These are phyloP conservation scores for Leccinum variabile DNA, from an alignment of 1,284 basidiomycete species.

Conservation along the genomic window DNA sequence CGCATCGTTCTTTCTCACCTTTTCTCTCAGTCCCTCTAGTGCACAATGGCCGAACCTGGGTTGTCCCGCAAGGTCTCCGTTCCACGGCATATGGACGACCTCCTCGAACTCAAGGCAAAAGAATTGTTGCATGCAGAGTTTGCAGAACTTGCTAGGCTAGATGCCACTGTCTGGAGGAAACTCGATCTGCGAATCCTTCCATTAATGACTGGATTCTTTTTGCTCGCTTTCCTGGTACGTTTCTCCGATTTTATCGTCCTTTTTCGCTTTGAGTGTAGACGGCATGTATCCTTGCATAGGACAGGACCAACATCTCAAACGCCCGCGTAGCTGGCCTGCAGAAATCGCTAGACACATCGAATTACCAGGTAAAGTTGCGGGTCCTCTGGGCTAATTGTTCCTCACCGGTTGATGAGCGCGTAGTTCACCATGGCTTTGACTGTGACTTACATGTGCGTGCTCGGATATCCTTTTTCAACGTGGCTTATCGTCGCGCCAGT, in stretches of 20 bases:
- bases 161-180: slow-evolving; percentile 45
- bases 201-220: slow-evolving; percentile 43
- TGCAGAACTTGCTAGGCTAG: slow-evolving; percentile 23
- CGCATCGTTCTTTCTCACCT: not conserved
- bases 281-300: slow-evolving; percentile 13
- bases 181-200: slow-evolving; percentile 50
- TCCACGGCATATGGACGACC: not conserved
- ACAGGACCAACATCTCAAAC: slow-evolving; percentile 54
- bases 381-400: not conserved
- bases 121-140: not conserved
- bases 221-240: slow-evolving; percentile 18
- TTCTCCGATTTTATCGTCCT: not conserved
- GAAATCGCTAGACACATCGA: slow-evolving; percentile 49
- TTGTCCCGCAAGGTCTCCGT: not conserved
- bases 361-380: slow-evolving; percentile 39
- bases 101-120: not conserved
- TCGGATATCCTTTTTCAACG: not conserved
- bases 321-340: slow-evolving; percentile 61
- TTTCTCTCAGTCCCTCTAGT: not conserved
- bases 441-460: slow-evolving; percentile 47
- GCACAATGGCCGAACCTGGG: not conserved
- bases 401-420: slow-evolving; percentile 1
- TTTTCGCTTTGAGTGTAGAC: not conserved
- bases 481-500: slow-evolving; percentile 28
- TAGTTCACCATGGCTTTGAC: slow-evolving; percentile 55